Conservation (phyloP, 2,329 filamentous ascomycete species). For the Pseudogymnoascus sp. region DNA sequence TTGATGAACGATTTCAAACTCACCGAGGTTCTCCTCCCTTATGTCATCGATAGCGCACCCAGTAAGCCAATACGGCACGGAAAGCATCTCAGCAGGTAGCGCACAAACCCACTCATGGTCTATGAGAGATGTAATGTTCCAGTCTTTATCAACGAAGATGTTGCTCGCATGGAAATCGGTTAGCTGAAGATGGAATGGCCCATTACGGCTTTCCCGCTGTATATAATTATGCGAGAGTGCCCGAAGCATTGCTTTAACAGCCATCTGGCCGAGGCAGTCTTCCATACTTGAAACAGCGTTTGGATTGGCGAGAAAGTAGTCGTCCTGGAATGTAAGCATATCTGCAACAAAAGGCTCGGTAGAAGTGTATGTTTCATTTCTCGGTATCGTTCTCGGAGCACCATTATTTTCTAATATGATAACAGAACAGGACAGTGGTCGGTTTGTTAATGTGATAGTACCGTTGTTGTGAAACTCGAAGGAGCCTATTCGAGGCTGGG, state of each 20-base stretch:
- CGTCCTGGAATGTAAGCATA: conserved; percentile 23
- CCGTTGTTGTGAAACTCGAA: conserved; percentile 26
- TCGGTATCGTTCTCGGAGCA: conserved; percentile 26
- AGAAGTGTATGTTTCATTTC: conserved; percentile 26
- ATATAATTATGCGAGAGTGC: conserved; percentile 25
- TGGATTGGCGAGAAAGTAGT: conserved; percentile 23
- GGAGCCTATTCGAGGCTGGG: conserved; percentile 21
- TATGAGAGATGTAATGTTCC: conserved; percentile 31
- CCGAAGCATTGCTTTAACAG: conserved; percentile 21
- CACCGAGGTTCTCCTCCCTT: conserved; percentile 14
- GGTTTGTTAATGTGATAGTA: conserved; percentile 29
- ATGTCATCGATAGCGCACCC: conserved; percentile 19
- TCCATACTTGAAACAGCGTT: conserved; percentile 18
- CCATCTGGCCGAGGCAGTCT: conserved; percentile 27
- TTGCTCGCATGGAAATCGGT: conserved; percentile 31
- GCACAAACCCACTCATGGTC: conserved; percentile 33
- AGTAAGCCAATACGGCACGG: conserved; percentile 30
- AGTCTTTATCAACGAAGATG: conserved; percentile 32
- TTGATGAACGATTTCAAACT: conserved; percentile 17
- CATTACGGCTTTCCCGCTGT: conserved; percentile 20
- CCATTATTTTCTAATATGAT: conserved; percentile 31
- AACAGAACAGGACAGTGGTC: conserved; percentile 25
- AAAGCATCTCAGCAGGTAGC: conserved; percentile 26
- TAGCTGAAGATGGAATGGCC: conserved; percentile 26
- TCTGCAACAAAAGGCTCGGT: conserved; percentile 20